A percentile compares a stretch with the other conserved stretches of the same genome.
phyloP scores from a whole-genome alignment of 2,329 filamentous ascomycete species.

The Sporothrix humicola region DNA sequence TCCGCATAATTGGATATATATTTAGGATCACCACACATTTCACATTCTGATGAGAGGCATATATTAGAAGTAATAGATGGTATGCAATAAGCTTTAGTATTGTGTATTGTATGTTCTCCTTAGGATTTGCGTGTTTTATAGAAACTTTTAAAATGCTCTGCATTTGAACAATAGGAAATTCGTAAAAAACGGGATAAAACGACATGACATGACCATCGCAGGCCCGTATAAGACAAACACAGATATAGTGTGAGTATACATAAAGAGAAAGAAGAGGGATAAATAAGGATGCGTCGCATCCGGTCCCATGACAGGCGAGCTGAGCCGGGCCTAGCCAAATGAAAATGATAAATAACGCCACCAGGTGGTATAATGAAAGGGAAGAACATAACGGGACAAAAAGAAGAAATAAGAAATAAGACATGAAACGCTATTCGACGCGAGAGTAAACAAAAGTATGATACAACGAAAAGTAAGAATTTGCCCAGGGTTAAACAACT shows the following conservation, averaged over 20 bases:
- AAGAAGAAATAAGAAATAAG: neutral
- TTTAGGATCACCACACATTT: neutral
- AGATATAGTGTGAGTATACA: neutral
- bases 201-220: neutral
- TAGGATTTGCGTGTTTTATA: neutral
- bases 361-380: constrained; percentile 6
- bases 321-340: neutral
- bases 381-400: neutral
- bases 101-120: constrained; percentile 3
- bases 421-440: neutral
- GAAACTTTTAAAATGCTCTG: neutral
- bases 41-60: no score
- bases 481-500: neutral
- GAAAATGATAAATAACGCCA: neutral
- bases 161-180: neutral
- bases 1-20: neutral
- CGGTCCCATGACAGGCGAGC: neutral
- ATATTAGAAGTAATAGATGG: no score
- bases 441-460: neutral
- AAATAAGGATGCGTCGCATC: neutral
- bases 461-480: neutral
- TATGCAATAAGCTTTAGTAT: neutral
- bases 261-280: no score
- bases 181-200: neutral
- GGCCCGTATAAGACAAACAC: neutral